phyloP scores from a whole-genome alignment of 306 rosid genomes.

The Cicer pinnatifidum region DNA sequence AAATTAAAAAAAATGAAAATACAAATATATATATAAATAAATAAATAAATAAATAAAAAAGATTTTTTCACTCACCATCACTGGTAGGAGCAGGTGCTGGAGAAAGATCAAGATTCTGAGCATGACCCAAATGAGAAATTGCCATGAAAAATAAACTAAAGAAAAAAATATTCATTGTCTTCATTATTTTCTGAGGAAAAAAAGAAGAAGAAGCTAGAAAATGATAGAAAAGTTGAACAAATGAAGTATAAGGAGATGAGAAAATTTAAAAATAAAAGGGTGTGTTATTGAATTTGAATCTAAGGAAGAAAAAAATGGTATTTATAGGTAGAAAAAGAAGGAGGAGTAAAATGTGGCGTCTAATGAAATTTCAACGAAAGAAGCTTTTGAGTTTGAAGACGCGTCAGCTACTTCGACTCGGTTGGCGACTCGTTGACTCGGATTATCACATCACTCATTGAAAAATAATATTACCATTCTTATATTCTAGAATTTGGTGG shows the following conservation, averaged over 20 bases:
- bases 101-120: slow-evolving; percentile 56
- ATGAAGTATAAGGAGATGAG: background rate
- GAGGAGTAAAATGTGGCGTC: slow-evolving; percentile 20
- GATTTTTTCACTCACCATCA: background rate
- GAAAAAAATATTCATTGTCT: slow-evolving; percentile 23
- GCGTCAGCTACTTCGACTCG: background rate
- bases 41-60: too few species aligned
- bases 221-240: background rate
- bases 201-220: background rate
- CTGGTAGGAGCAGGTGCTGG: slow-evolving; percentile 54
- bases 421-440: background rate
- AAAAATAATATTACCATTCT: too few species aligned
- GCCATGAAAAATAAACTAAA: slow-evolving; percentile 52
- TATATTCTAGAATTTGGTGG: too few species aligned
- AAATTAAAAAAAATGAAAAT: too few species aligned
- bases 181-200: slow-evolving; percentile 38
- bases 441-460: background rate
- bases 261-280: background rate
- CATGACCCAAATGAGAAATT: slow-evolving; percentile 47
- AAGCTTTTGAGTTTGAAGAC: background rate
- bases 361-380: slow-evolving; percentile 49
- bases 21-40: too few species aligned
- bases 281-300: background rate
- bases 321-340: background rate
- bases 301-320: background rate